A percentile compares a stretch with the other conserved stretches of the same genome.
phyloP scores from a whole-genome alignment of 371 early-diverging fungal species.

The Nosema muscidifuracis region DNA sequence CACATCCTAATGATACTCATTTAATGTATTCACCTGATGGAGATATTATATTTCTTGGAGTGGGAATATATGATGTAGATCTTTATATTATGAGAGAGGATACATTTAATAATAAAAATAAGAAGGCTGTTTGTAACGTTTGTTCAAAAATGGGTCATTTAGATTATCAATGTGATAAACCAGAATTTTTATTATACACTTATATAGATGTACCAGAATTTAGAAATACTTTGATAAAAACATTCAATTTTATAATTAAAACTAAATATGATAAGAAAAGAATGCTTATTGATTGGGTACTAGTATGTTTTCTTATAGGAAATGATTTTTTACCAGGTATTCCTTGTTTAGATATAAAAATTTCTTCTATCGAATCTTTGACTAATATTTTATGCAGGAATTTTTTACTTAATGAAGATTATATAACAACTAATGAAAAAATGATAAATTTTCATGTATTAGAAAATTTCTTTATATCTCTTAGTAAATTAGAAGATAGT shows the following conservation, averaged over 20 bases:
- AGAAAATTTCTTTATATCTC: slow-evolving; percentile 35
- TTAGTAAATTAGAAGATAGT: slow-evolving; percentile 48
- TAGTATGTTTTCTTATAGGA: slow-evolving; percentile 95
- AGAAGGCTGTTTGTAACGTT: slow-evolving; percentile 68
- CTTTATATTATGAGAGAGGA: slow-evolving; percentile 92
- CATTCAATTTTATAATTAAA: slow-evolving; percentile 35
- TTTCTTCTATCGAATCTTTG: slow-evolving; percentile 80
- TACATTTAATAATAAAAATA: slow-evolving; percentile 70
- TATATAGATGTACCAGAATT: slow-evolving; percentile 54
- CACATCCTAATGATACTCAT: slow-evolving; percentile 75
- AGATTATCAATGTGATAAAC: slow-evolving; percentile 67
- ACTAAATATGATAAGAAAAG: slow-evolving; percentile 65
- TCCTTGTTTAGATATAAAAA: slow-evolving; percentile 87
- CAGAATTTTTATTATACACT: slow-evolving; percentile 38
- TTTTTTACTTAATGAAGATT: slow-evolving; percentile 30
- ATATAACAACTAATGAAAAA: slow-evolving; percentile 47
- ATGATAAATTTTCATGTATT: slow-evolving; percentile 52
- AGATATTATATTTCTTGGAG: slow-evolving; percentile 93
- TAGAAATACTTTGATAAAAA: slow-evolving; percentile 32
- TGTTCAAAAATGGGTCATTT: slow-evolving; percentile 76
- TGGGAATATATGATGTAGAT: slow-evolving; percentile 91
- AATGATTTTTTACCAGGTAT: slow-evolving; percentile 98
- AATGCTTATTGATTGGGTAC: slow-evolving; percentile 95
- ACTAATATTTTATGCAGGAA: slow-evolving; percentile 30
- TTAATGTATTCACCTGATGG: slow-evolving; percentile 95